Evolutionary conservation across 2,329 filamentous ascomycete species (phyloP).

Genomic region (Didymella keratinophila): DNA sequence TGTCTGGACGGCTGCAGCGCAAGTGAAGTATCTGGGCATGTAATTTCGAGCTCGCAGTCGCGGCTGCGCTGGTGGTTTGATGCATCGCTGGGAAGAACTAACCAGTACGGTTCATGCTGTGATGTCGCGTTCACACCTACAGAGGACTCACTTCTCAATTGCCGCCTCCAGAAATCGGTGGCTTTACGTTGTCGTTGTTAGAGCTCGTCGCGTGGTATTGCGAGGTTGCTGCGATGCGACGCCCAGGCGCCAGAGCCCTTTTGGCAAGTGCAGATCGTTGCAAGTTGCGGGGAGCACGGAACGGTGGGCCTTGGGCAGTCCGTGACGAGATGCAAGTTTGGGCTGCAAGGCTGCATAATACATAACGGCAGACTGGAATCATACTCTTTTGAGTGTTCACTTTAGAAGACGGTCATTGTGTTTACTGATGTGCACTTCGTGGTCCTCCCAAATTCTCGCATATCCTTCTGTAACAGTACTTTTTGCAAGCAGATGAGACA

Average conservation of each 20-base stretch:
- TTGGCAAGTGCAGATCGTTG: slow-evolving; percentile 9
- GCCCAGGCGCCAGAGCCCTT: slow-evolving; percentile 23
- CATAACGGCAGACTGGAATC: not conserved
- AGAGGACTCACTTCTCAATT: slow-evolving; percentile 7
- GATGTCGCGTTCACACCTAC: slow-evolving; percentile 26
- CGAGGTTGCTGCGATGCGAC: slow-evolving; percentile 30
- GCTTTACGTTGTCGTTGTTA: slow-evolving; percentile 10
- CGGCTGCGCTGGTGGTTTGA: slow-evolving; percentile 31
- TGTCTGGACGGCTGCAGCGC: not conserved
- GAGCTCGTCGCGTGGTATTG: slow-evolving; percentile 26
- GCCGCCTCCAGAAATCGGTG: not conserved
- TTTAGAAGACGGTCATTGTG: not conserved
- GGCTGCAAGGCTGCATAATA: not conserved
- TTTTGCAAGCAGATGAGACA: not conserved
- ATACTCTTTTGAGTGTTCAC: not conserved
- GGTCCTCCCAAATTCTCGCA: not conserved
- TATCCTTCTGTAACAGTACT: not conserved
- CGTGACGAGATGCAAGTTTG: slow-evolving; percentile 12
- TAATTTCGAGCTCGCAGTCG: slow-evolving; percentile 23
- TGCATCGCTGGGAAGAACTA: slow-evolving; percentile 34
- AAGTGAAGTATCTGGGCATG: slow-evolving; percentile 22
- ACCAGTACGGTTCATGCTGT: slow-evolving; percentile 60
- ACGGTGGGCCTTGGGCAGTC: slow-evolving; percentile 13
- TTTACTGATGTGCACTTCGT: not conserved
- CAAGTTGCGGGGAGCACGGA: slow-evolving; percentile 17